Evolutionary conservation across 768 basidiomycete genomes (phyloP).

Genomic region (Russula sp.): DNA sequence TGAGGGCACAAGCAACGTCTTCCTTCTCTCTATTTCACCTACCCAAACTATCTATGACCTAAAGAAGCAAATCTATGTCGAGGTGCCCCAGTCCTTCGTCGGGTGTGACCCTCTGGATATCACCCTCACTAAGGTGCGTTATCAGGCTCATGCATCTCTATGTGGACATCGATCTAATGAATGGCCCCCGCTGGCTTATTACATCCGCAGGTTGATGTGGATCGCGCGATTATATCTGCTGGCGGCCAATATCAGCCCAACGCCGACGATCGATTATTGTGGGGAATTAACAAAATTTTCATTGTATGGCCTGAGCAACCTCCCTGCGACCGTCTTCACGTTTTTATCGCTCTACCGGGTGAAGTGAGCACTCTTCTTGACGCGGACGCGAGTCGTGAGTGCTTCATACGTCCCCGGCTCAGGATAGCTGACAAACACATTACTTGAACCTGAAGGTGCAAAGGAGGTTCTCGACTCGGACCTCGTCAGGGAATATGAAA

Average conservation of each 20-base stretch:
- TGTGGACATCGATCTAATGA: background rate
- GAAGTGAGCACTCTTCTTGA: background rate
- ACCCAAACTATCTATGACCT: too few relatives aligned
- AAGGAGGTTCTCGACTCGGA: too few relatives aligned
- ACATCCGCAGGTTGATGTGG: background rate
- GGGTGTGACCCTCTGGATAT: background rate
- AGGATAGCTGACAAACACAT: background rate
- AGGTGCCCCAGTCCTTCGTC: too few relatives aligned
- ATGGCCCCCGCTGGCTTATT: background rate
- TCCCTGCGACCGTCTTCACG: background rate
- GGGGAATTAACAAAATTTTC: background rate
- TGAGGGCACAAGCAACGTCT: too few relatives aligned
- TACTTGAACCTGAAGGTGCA: background rate
- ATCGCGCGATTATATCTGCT: too few relatives aligned
- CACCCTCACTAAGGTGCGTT: background rate
- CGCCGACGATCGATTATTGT: background rate
- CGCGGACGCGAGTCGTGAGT: too few relatives aligned
- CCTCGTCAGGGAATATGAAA: too few relatives aligned
- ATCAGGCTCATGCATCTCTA: background rate
- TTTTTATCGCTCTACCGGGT: background rate
- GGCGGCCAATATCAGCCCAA: background rate
- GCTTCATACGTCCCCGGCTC: too few relatives aligned
- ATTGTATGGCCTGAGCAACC: background rate
- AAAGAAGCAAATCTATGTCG: too few relatives aligned
- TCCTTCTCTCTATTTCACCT: too few relatives aligned